A percentile compares a stretch with the other conserved stretches of the same genome.
These are phyloP conservation scores for Scleroderma citrinum DNA, from an alignment of 768 basidiomycete species.

Conservation along the genomic window DNA sequence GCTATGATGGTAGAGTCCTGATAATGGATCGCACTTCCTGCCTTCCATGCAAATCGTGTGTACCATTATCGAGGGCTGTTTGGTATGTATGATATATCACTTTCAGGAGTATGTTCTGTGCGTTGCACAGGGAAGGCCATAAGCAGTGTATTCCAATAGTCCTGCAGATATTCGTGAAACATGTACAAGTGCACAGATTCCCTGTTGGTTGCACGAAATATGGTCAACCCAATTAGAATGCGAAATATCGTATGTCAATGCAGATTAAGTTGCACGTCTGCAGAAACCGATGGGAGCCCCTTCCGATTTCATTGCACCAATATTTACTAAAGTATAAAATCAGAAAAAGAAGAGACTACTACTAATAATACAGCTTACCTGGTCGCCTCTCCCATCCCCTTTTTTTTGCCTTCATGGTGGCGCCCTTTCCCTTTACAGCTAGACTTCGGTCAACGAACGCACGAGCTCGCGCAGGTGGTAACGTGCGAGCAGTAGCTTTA, in stretches of 20 bases:
- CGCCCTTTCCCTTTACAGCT: slow-evolving; percentile 36
- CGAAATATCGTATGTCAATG: neutral
- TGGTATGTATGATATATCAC: too few species aligned
- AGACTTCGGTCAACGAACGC: slow-evolving; percentile 51
- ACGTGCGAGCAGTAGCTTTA: slow-evolving; percentile 34
- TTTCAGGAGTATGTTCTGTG: too few species aligned
- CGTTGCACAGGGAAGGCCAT: too few species aligned
- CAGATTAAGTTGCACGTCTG: slow-evolving; percentile 17
- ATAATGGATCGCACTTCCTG: too few species aligned
- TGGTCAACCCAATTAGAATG: too few species aligned
- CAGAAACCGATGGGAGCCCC: slow-evolving; percentile 53
- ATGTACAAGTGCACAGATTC: too few species aligned
- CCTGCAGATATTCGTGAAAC: too few species aligned
- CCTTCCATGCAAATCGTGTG: too few species aligned
- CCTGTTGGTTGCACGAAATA: too few species aligned
- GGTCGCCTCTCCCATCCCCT: slow-evolving; percentile 54
- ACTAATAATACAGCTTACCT: slow-evolving; percentile 34
- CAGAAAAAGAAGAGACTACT: neutral
- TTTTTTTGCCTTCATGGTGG: slow-evolving; percentile 30
- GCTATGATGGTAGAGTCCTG: too few species aligned
- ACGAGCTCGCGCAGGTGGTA: slow-evolving; percentile 43
- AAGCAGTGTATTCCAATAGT: too few species aligned
- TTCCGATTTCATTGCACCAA: slow-evolving; percentile 48
- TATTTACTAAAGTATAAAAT: slow-evolving; percentile 35
- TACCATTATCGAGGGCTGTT: too few species aligned